A percentile compares a stretch with the other conserved stretches of the same genome.
Evolutionary conservation across 805 yeast species (phyloP).

Genomic region (Saturnispora gosingensis): DNA sequence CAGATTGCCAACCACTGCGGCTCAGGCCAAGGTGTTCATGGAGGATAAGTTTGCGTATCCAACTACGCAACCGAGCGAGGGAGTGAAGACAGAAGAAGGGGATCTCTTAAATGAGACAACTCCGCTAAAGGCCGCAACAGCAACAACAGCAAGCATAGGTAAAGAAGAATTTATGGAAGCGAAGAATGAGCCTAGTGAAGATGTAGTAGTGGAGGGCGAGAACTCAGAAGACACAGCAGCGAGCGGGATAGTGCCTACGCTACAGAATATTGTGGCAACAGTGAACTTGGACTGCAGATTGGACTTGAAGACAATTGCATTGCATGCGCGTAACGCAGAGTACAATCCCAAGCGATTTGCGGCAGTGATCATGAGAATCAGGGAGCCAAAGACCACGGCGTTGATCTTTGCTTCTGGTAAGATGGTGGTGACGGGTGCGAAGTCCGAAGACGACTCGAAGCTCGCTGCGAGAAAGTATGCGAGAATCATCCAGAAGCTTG

Average conservation of each 20-base stretch:
- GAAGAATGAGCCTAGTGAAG: conserved; percentile 1
- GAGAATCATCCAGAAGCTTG: conserved; percentile 93
- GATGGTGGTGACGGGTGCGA: conserved; percentile 99
- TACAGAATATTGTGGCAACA: conserved; percentile 94
- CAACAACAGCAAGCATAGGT: background rate
- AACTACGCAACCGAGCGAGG: conserved; percentile 23
- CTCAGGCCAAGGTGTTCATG: conserved; percentile 64
- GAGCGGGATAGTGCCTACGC: conserved; percentile 93
- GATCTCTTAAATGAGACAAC: conserved; percentile 4
- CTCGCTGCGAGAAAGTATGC: conserved; percentile 96
- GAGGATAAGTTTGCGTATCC: conserved; percentile 59
- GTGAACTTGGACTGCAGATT: conserved; percentile 93
- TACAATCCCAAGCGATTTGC: conserved; percentile 98
- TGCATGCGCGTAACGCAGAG: conserved; percentile 98
- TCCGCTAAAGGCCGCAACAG: background rate
- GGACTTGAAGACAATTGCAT: conserved; percentile 92
- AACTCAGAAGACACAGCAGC: conserved; percentile 33
- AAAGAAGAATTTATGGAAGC: background rate
- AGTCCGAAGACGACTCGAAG: conserved; percentile 97
- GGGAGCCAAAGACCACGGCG: conserved; percentile 98
- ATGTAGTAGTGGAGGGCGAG: conserved; percentile 1
- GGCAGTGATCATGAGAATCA: conserved; percentile 97
- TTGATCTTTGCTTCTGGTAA: conserved; percentile 96
- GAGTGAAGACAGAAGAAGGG: conserved; percentile 6
- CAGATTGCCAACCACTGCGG: conserved; percentile 69